Evolutionary conservation across 1,139 yeast genomes (phyloP), one percentile per base, ranked within the genome.

Genomic region (Debaryomyces udenii): DNA sequence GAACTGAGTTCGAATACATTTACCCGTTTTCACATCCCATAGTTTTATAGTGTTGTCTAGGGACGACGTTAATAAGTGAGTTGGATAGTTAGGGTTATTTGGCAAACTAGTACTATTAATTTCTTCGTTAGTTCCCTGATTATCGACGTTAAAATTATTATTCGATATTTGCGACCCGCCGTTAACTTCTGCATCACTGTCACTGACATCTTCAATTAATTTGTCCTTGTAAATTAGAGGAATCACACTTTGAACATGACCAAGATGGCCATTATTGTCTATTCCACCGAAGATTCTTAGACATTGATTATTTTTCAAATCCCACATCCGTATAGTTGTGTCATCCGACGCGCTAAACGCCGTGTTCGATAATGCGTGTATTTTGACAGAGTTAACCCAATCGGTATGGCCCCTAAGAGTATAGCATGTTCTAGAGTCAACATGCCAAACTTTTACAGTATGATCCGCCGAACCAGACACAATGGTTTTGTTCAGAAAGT

Each of bases 401-500:
- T 88, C 98, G 0, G 85, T 78, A 60, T 93, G 99, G 3, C 99
- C 99, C 29, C 97, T 74, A 45, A 93, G 71, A 0, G 98, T 89
- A 61, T 86, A 89, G 59, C 97, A 93, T 2, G 96, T 87, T 63
- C 96, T 76, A 13, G 90, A 82, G 59, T 87, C 96, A 41, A 93
- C 96, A 61, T 93, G 95, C 99, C 99, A 93, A 9, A 93, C 93
- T 58, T 90, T 88, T 41, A 93, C 86, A 0, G 96, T 90, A 50
- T 80, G 77, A 65, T 93, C 99, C 0, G 96, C 96, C 13, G 95
- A 84, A 0, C 98, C 99, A 5, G 94, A 83, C 1, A 91, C 98
- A 57, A 93, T 89, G 24, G 89, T 74, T 55, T 87, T 89, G 51
- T 85, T 81, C 50, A 77, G 80, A 57, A 83, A 86, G 58, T 86